Percentiles rank a stretch among this genome's conserved stretches.
These are phyloP conservation scores for Fusarium phyllophilum DNA, from an alignment of 2,329 filamentous ascomycete genomes.

Conservation along the genomic window DNA sequence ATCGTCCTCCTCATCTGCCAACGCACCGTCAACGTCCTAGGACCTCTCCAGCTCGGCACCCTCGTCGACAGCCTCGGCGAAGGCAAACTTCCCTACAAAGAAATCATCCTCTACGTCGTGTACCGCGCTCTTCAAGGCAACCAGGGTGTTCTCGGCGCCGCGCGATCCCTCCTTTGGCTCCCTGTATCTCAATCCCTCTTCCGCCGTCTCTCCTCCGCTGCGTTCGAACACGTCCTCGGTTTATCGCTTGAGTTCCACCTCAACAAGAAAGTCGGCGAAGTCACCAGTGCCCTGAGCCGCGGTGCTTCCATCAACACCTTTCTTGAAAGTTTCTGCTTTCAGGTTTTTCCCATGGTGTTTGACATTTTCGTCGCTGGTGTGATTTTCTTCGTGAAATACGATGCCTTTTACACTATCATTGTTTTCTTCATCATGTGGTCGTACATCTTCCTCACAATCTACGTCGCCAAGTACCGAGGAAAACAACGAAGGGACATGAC, in stretches of 20 bases:
- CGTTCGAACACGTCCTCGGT: slow-evolving; percentile 59
- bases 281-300: slow-evolving; percentile 60
- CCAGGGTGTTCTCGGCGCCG: slow-evolving; percentile 55
- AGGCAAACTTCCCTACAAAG: slow-evolving; percentile 54
- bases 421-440: slow-evolving; percentile 60
- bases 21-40: slow-evolving; percentile 56
- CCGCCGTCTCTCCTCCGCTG: slow-evolving; percentile 54
- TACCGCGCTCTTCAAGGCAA: slow-evolving; percentile 58
- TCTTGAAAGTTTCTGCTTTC: slow-evolving; percentile 59
- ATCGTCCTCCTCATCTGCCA: slow-evolving; percentile 54
- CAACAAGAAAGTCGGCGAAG: slow-evolving; percentile 62
- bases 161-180: slow-evolving; percentile 59
- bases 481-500: slow-evolving; percentile 58
- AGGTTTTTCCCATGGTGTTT: slow-evolving; percentile 61
- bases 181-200: slow-evolving; percentile 58
- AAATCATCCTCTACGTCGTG: slow-evolving; percentile 56
- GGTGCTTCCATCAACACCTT: slow-evolving; percentile 61
- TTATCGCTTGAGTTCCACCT: slow-evolving; percentile 62
- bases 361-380: slow-evolving; percentile 61
- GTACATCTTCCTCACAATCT: slow-evolving; percentile 62
- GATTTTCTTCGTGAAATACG: slow-evolving; percentile 57
- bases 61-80: slow-evolving; percentile 54
- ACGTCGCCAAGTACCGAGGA: slow-evolving; percentile 59
- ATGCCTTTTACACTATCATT: slow-evolving; percentile 60
- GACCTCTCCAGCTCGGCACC: slow-evolving; percentile 54